Conservation (phyloP, 192 early-diverging fungal genomes). For the Linnemannia elongata region DNA sequence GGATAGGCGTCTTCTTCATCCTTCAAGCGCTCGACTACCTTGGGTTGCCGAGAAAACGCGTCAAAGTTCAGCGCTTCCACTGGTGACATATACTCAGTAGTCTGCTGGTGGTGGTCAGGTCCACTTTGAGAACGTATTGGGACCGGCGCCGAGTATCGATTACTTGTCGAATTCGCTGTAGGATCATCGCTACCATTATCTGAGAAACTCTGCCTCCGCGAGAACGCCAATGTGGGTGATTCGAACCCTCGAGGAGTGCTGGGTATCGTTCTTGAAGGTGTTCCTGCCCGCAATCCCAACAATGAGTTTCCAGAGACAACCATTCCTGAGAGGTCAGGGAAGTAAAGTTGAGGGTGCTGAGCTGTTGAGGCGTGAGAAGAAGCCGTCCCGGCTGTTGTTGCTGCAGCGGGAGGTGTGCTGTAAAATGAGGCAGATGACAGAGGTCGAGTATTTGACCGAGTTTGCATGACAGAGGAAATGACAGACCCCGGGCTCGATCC, state of each 20-base stretch:
- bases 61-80: constrained; percentile 43
- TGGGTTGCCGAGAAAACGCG: constrained; percentile 28
- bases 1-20: neutral
- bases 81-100: constrained; percentile 29
- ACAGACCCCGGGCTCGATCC: constrained; percentile 36
- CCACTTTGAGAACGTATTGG: neutral
- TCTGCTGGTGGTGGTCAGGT: neutral
- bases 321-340: constrained; percentile 43
- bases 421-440: constrained; percentile 46
- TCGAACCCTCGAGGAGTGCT: constrained; percentile 50
- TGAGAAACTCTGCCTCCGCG: constrained; percentile 47
- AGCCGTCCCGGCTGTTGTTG: neutral
- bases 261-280: constrained; percentile 37
- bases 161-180: neutral
- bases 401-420: constrained; percentile 28
- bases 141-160: neutral
- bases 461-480: constrained; percentile 48
- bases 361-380: neutral
- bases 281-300: constrained; percentile 41
- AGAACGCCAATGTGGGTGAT: constrained; percentile 41
- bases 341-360: constrained; percentile 27
- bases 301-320: constrained; percentile 39
- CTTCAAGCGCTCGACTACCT: constrained; percentile 23
- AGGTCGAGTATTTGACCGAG: constrained; percentile 21
- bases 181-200: constrained; percentile 27